Evolutionary conservation across 2,329 filamentous ascomycete species (phyloP), one percentile per base, ranked within the genome.

Genomic region (Alternaria triticina): DNA sequence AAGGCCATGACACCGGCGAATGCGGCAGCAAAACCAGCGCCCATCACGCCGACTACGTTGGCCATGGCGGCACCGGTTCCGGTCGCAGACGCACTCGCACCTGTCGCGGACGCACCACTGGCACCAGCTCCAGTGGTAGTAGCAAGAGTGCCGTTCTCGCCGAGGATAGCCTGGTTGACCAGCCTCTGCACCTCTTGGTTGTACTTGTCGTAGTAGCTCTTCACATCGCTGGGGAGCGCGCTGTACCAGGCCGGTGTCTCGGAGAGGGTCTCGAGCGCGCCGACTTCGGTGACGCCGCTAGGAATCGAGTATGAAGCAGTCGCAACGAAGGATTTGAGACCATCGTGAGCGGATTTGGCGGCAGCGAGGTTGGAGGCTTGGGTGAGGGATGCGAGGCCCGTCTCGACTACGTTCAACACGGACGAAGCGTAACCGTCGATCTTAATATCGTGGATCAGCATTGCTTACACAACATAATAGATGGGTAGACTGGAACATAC

Each of bases 211-310:
- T 72, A 71, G 63, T 73, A 71, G 45, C 62, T 67, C 66, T 70
- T 72, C 20, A 74, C 57, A 23, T 74, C 65, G 57, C 61, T 68
- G 4, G 72, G 72, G 13, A 74, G 65, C 36, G 70, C 71, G 22
- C 56, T 66, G 60, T 73, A 74, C 72, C 72, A 74, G 0, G 46
- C 65, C 0, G 71, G 71, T 22, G 65, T 59, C 2, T 59, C 61
- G 3, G 69, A 72, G 57, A 70, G 68, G 0, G 68, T 70, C 46
- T 65, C 64, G 3, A 71, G 15, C 7, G 20, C 61, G 9, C 57
- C 63, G 15, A 70, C 12, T 33, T 67, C 40, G 3, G 69, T 73
- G 15, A 74, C 70, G 1, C 55, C 62, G 17, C 54, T 28, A 8
- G 70, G 71, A 20, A 74, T 69, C 10, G 30, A 52, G 57, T 69